Evolutionary conservation across 23 red algal genomes (phyloP).

Genomic region (Gracilariopsis chorda): DNA sequence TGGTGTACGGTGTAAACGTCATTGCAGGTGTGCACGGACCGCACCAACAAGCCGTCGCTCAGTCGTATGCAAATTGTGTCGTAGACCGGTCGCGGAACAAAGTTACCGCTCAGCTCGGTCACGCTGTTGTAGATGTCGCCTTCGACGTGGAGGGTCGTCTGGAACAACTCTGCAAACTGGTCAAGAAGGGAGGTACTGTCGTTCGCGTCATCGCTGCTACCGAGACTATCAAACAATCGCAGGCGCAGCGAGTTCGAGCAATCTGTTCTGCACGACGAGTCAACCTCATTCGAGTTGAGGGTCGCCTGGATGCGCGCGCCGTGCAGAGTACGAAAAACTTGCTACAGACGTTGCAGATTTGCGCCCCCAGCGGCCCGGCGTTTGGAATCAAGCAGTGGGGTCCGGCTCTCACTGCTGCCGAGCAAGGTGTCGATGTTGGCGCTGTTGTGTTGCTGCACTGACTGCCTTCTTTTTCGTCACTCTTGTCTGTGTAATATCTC

Average conservation of each 20-base stretch:
- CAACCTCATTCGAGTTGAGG: background rate
- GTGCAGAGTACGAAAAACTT: background rate
- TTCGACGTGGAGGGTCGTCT: background rate
- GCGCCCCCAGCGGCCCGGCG: background rate
- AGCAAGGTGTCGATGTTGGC: background rate
- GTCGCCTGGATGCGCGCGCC: background rate
- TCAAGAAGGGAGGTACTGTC: background rate
- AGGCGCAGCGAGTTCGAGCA: background rate
- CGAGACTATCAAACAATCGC: background rate
- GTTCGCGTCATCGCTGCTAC: background rate
- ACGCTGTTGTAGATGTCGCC: background rate
- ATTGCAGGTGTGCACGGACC: background rate
- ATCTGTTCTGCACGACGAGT: background rate
- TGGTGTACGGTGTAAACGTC: background rate
- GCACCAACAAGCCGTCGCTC: background rate
- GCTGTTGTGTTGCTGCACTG: conserved; percentile 11
- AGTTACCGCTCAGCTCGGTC: background rate
- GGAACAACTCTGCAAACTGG: background rate
- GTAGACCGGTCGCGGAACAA: background rate
- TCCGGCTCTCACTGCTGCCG: background rate
- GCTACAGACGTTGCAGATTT: background rate
- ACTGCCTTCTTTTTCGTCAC: too few relatives aligned
- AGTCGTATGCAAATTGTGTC: background rate
- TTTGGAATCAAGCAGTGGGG: conserved; percentile 20
- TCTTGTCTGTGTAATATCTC: too few relatives aligned